Evolutionary conservation across 164 flowering plant genomes (phyloP).

Genomic region (Nymphaea thermarum): DNA sequence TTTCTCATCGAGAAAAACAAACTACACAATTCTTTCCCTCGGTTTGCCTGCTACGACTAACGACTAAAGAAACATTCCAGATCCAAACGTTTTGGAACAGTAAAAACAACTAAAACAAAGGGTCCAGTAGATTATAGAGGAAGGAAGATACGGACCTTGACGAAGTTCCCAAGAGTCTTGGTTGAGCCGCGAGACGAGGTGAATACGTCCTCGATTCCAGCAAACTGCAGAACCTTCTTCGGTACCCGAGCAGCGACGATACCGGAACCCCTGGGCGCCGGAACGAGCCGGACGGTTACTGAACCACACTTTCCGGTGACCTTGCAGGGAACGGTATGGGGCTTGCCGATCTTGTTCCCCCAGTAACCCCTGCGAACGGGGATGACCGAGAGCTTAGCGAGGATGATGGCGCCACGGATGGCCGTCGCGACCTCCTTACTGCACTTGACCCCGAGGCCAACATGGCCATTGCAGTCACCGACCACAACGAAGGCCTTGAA

Average conservation of each 20-base stretch:
- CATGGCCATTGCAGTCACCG: constrained; percentile 70
- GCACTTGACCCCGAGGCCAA: constrained; percentile 79
- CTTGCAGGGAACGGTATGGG: constrained; percentile 79
- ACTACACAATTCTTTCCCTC: too few relatives aligned
- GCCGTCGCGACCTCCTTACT: constrained; percentile 80
- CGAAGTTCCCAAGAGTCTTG: constrained; percentile 78
- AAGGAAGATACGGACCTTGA: constrained; percentile 33
- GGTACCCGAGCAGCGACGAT: constrained; percentile 86
- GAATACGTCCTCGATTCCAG: constrained; percentile 80
- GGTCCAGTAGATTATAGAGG: not conserved
- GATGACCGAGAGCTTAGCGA: constrained; percentile 65
- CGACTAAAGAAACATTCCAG: too few relatives aligned
- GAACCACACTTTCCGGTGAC: constrained; percentile 87
- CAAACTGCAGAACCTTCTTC: constrained; percentile 84
- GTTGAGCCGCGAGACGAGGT: constrained; percentile 79
- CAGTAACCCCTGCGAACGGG: constrained; percentile 80
- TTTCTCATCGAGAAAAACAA: too few relatives aligned
- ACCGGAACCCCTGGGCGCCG: constrained; percentile 78
- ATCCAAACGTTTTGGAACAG: too few relatives aligned
- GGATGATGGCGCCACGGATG: constrained; percentile 58
- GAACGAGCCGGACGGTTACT: constrained; percentile 78
- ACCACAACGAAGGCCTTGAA: constrained; percentile 88
- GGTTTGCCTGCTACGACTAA: too few relatives aligned
- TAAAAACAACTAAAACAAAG: too few relatives aligned
- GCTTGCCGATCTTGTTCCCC: constrained; percentile 88